Percentiles rank a stretch among this genome's conserved stretches.
Evolutionary conservation across 257 asterid genomes (phyloP).

Genomic region (Haberlea rhodopensis): DNA sequence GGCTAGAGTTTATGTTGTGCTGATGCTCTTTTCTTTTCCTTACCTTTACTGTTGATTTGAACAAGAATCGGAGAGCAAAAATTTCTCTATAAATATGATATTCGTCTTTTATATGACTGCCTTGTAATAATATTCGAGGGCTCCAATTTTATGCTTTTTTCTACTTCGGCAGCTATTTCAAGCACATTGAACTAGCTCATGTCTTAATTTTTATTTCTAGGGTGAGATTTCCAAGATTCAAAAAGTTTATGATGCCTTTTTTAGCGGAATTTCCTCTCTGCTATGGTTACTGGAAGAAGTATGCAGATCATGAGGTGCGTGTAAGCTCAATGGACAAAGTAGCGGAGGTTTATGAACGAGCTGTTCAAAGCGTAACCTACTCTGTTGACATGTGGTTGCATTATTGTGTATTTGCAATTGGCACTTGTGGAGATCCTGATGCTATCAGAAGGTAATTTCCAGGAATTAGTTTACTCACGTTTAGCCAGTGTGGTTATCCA

Average conservation of each 20-base stretch:
- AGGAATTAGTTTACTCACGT: slow-evolving; percentile 24
- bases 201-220: slow-evolving; percentile 32
- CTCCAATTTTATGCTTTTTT: slow-evolving; percentile 3
- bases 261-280: slow-evolving; percentile 93
- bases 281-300: slow-evolving; percentile 99
- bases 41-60: background rate
- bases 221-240: slow-evolving; percentile 70
- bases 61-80: background rate
- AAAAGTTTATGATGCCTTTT: slow-evolving; percentile 87
- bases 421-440: slow-evolving; percentile 90
- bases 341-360: slow-evolving; percentile 89
- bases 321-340: slow-evolving; percentile 84
- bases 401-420: slow-evolving; percentile 77
- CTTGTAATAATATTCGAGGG: slow-evolving; percentile 3
- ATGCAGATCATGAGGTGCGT: slow-evolving; percentile 96
- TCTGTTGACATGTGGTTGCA: slow-evolving; percentile 99
- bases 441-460: slow-evolving; percentile 77
- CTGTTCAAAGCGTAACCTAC: slow-evolving; percentile 95
- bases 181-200: slow-evolving; percentile 1
- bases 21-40: slow-evolving; percentile 3
- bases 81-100: background rate
- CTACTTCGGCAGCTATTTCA: background rate
- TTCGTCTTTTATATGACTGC: slow-evolving; percentile 3
- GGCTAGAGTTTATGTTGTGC: slow-evolving; percentile 18
- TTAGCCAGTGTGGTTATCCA: slow-evolving; percentile 32